A percentile compares a stretch with the other conserved stretches of the same genome.
These are phyloP conservation scores for Candida parachauliodes DNA, from an alignment of 805 yeast genomes.

Conservation along the genomic window DNA sequence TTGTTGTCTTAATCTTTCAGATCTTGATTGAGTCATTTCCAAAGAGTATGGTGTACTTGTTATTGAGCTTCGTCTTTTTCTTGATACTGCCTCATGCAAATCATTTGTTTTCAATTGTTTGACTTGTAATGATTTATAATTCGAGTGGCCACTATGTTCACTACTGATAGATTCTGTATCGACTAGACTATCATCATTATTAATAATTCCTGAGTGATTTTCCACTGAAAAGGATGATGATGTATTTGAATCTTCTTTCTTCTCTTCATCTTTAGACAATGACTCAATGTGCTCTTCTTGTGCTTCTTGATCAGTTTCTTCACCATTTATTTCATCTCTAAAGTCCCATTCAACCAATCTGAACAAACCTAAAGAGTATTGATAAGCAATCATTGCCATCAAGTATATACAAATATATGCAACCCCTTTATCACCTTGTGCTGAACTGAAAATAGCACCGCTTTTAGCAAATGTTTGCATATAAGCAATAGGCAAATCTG, in stretches of 20 bases:
- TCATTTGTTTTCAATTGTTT: slow-evolving; percentile 11
- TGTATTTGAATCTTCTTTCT: slow-evolving; percentile 12
- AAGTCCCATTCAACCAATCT: slow-evolving; percentile 70
- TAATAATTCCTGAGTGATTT: not conserved
- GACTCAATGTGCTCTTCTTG: not conserved
- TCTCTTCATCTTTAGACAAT: slow-evolving; percentile 1
- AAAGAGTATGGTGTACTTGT: slow-evolving; percentile 8
- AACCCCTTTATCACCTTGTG: slow-evolving; percentile 69
- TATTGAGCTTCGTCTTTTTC: slow-evolving; percentile 3
- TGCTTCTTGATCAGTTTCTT: slow-evolving; percentile 13
- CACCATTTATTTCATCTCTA: slow-evolving; percentile 28
- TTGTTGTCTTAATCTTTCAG: slow-evolving; percentile 22
- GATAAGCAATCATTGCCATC: slow-evolving; percentile 61
- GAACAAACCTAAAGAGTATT: slow-evolving; percentile 76
- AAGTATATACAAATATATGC: slow-evolving; percentile 80
- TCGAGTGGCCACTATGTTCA: not conserved
- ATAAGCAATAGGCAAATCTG: slow-evolving; percentile 85
- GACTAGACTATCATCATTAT: not conserved
- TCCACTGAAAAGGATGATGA: not conserved
- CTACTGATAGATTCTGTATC: slow-evolving; percentile 2
- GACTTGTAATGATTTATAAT: slow-evolving; percentile 19
- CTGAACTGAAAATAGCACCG: slow-evolving; percentile 48
- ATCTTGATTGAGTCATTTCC: slow-evolving; percentile 17
- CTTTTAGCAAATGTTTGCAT: slow-evolving; percentile 68
- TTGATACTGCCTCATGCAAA: not conserved